Evolutionary conservation across 1,284 basidiomycete genomes (phyloP).

Genomic region (Vanrija sp.): DNA sequence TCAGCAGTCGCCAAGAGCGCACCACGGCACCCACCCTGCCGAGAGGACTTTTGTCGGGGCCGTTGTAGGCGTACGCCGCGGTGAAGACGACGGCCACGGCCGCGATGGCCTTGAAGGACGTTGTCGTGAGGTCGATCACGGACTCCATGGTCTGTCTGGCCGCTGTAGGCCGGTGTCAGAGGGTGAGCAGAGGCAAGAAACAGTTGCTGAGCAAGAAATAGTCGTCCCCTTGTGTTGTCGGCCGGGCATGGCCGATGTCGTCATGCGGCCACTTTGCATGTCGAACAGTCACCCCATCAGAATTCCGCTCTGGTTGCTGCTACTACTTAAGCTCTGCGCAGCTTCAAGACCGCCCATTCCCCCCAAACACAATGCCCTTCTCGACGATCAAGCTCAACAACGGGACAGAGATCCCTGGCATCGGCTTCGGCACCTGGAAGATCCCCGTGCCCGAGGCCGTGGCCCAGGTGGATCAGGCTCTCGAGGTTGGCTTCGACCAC

Average conservation of each 20-base stretch:
- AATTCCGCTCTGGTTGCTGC: too few species aligned
- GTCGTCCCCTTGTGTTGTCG: too few species aligned
- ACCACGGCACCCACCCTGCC: slow-evolving; percentile 16
- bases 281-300: too few species aligned
- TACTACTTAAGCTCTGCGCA: too few species aligned
- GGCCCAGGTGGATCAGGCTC: slow-evolving; percentile 38
- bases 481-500: slow-evolving; percentile 47
- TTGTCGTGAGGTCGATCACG: slow-evolving; percentile 36
- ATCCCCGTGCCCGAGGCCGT: slow-evolving; percentile 34
- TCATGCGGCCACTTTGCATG: too few species aligned
- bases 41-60: slow-evolving; percentile 11
- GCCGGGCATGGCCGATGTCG: not conserved
- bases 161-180: not conserved
- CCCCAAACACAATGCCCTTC: slow-evolving; percentile 27
- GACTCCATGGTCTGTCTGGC: slow-evolving; percentile 27
- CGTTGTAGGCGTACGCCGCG: slow-evolving; percentile 35
- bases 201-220: not conserved
- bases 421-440: slow-evolving; percentile 46
- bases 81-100: slow-evolving; percentile 33
- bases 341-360: too few species aligned
- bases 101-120: slow-evolving; percentile 35
- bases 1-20: not conserved
- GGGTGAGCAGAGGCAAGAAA: too few species aligned
- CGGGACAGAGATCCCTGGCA: slow-evolving; percentile 45
- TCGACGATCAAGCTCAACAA: slow-evolving; percentile 44